Percentiles rank a stretch among this genome's conserved stretches.
These are phyloP conservation scores for Apiotrichum veenhuisii DNA, from an alignment of 1,284 basidiomycete species.

Conservation along the genomic window DNA sequence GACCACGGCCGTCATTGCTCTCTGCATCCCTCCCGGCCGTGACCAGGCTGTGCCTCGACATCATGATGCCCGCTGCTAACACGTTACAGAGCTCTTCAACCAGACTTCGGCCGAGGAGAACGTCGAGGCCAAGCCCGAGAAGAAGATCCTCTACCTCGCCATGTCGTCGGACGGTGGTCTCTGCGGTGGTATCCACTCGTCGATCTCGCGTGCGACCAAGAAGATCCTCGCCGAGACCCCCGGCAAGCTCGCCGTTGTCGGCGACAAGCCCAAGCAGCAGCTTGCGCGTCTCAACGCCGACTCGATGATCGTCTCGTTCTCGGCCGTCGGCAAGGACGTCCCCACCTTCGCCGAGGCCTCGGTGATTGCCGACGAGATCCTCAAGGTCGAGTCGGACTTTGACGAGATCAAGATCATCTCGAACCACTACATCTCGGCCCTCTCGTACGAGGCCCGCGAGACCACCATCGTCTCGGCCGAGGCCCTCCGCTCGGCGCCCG, in stretches of 20 bases:
- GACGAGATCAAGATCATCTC: slow-evolving; percentile 84
- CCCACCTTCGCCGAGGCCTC: slow-evolving; percentile 96
- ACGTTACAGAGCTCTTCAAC: slow-evolving; percentile 68
- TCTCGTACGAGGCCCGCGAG: slow-evolving; percentile 80
- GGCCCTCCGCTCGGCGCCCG: slow-evolving; percentile 72
- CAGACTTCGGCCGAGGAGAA: slow-evolving; percentile 53
- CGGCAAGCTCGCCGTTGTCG: slow-evolving; percentile 77
- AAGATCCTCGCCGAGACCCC: slow-evolving; percentile 56
- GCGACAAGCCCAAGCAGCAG: slow-evolving; percentile 97
- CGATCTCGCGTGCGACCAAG: slow-evolving; percentile 84
- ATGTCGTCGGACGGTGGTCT: slow-evolving; percentile 98
- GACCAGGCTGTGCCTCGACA: no score
- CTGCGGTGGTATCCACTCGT: slow-evolving; percentile 99
- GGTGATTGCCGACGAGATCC: slow-evolving; percentile 87
- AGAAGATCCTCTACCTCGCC: slow-evolving; percentile 83
- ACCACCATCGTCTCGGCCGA: slow-evolving; percentile 78
- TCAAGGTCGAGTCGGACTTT: slow-evolving; percentile 78
- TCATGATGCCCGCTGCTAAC: not conserved
- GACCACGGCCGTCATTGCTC: not conserved
- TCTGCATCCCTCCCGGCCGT: no score
- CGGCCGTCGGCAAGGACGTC: slow-evolving; percentile 94
- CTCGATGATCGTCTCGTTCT: slow-evolving; percentile 84
- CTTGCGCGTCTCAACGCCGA: slow-evolving; percentile 63
- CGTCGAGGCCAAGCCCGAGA: slow-evolving; percentile 55
- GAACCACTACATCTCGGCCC: slow-evolving; percentile 92